These are phyloP conservation scores for Lojkania enalia DNA, from an alignment of 2,329 filamentous ascomycete genomes.

Conservation along the genomic window DNA sequence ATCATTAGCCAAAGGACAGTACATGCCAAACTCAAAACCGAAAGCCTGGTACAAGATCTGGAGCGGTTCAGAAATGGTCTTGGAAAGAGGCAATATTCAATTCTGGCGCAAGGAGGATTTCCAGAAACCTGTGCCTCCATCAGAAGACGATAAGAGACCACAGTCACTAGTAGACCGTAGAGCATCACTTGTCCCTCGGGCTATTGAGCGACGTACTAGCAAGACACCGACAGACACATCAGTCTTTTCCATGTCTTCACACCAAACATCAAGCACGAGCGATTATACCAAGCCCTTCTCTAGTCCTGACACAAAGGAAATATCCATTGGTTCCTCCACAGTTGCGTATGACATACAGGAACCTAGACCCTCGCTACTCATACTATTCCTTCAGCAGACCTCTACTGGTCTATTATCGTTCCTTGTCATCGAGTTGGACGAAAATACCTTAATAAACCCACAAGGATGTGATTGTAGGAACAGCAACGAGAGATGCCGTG, in stretches of 20 bases:
- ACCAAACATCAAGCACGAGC: too few relatives aligned
- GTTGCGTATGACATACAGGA: conserved; percentile 9
- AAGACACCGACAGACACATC: neutral
- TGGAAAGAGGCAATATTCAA: conserved; percentile 5
- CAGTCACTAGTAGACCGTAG: too few relatives aligned
- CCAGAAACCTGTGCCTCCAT: too few relatives aligned
- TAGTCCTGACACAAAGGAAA: conserved; percentile 6
- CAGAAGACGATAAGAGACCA: too few relatives aligned
- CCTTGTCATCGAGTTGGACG: conserved; percentile 14
- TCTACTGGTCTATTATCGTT: conserved; percentile 14
- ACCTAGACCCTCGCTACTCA: conserved; percentile 12
- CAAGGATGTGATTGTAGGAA: conserved; percentile 15
- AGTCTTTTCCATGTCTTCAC: neutral
- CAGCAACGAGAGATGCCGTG: conserved; percentile 8
- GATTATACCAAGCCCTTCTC: conserved; percentile 14
- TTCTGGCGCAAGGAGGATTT: neutral
- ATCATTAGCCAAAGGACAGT: conserved; percentile 8
- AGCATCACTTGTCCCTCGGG: neutral
- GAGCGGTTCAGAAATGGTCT: neutral
- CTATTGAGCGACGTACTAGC: neutral
- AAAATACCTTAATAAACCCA: conserved; percentile 14
- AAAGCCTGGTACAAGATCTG: conserved; percentile 1
- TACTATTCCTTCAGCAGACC: conserved; percentile 16
- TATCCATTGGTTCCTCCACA: conserved; percentile 11
- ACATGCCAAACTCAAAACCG: conserved; percentile 4